Evolutionary conservation across 257 asterid species (phyloP).

Genomic region (Solanum piurae): DNA sequence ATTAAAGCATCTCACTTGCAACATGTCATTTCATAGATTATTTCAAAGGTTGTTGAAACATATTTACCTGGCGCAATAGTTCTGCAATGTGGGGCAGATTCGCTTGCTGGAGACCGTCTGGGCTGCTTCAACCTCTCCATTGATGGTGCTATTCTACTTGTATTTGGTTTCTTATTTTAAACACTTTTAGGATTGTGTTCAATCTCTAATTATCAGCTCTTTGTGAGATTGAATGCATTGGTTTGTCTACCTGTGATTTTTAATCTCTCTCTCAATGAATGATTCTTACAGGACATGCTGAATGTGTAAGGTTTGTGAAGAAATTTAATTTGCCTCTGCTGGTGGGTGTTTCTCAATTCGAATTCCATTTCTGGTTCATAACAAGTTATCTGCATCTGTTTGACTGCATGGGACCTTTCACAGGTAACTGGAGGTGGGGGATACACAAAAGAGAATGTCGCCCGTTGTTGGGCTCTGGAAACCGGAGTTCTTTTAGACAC

Average conservation of each 20-base stretch:
- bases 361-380: not conserved
- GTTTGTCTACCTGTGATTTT: not conserved
- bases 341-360: constrained; percentile 36
- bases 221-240: not conserved
- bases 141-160: constrained; percentile 70
- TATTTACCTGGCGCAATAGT: constrained; percentile 97
- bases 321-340: constrained; percentile 85
- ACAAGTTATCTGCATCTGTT: not conserved
- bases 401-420: constrained; percentile 6
- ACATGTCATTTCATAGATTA: constrained; percentile 43
- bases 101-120: constrained; percentile 97
- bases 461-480: constrained; percentile 98
- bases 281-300: constrained; percentile 82
- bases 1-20: not conserved
- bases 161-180: constrained; percentile 16
- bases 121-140: constrained; percentile 99
- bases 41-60: constrained; percentile 80
- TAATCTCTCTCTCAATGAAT: not conserved
- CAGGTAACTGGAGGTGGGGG: constrained; percentile 99
- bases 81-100: constrained; percentile 99
- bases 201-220: constrained; percentile 1
- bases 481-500: constrained; percentile 82
- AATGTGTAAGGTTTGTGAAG: constrained; percentile 92
- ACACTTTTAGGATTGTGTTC: not conserved
- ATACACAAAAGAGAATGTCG: constrained; percentile 96